A percentile compares a stretch with the other conserved stretches of the same genome.
Conservation (phyloP, 1,139 yeast species). For the Saccharomyces hybrid region DNA sequence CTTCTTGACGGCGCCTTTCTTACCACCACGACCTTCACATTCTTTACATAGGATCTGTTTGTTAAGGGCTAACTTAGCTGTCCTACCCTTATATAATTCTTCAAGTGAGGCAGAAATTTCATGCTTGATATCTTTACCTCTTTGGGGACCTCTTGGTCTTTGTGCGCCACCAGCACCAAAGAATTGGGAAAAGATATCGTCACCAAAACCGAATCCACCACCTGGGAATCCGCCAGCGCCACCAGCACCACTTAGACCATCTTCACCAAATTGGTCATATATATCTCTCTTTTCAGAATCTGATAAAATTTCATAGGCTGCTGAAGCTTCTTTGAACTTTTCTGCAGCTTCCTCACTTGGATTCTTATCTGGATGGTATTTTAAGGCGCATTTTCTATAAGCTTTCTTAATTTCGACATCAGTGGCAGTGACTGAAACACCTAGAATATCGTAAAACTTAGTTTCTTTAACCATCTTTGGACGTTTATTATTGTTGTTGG, state of each 20-base stretch:
- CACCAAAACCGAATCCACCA: constrained; percentile 53
- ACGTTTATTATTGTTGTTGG: constrained; percentile 10
- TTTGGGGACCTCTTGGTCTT: constrained; percentile 77
- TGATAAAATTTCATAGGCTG: constrained; percentile 82
- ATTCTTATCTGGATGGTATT: constrained; percentile 93
- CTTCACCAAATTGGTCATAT: constrained; percentile 88
- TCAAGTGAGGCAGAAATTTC: constrained; percentile 79
- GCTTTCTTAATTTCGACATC: constrained; percentile 90
- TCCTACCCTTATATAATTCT: constrained; percentile 91
- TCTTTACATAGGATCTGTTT: constrained; percentile 81
- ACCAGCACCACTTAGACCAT: constrained; percentile 75
- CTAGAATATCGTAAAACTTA: constrained; percentile 75
- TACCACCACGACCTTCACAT: constrained; percentile 97
- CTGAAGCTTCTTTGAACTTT: constrained; percentile 85
- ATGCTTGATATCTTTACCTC: constrained; percentile 88
- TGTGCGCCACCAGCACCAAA: constrained; percentile 61
- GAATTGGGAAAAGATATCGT: constrained; percentile 88
- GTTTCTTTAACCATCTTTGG: constrained; percentile 80
- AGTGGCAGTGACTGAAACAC: constrained; percentile 70
- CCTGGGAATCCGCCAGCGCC: constrained; percentile 55
- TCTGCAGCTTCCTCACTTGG: constrained; percentile 90
- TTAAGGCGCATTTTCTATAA: constrained; percentile 86
- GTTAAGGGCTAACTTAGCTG: constrained; percentile 87
- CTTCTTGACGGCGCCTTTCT: constrained; percentile 79
- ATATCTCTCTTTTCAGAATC: constrained; percentile 84